Evolutionary conservation across 1,139 yeast genomes (phyloP).

Genomic region (Geotrichum candidum): DNA sequence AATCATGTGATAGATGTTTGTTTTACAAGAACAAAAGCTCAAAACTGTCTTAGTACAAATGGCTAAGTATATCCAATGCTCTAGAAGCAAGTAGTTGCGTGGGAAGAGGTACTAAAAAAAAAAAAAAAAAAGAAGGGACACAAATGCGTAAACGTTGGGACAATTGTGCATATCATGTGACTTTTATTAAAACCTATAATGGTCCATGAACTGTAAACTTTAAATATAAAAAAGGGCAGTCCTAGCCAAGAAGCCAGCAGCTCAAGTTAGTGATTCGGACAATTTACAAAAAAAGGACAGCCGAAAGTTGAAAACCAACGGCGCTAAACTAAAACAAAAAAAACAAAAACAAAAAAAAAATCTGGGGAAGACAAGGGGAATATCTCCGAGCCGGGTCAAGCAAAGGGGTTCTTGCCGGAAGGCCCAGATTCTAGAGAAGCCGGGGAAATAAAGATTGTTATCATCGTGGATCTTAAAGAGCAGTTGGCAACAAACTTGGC

Average conservation of each 20-base stretch:
- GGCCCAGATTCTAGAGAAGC: not conserved
- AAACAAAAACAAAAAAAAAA: not conserved
- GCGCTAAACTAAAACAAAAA: not conserved
- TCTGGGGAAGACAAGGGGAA: not conserved
- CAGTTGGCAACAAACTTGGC: not conserved
- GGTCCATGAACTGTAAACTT: not conserved
- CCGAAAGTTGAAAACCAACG: not conserved
- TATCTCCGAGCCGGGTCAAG: not conserved
- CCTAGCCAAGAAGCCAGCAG: not conserved
- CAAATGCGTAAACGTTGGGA: not conserved
- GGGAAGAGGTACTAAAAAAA: not conserved
- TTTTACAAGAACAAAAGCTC: not conserved
- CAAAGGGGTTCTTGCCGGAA: too few relatives aligned
- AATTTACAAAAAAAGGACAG: too few relatives aligned
- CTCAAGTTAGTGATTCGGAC: too few relatives aligned
- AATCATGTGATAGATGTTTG: not conserved
- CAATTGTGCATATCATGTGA: not conserved
- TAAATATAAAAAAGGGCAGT: not conserved
- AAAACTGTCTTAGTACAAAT: not conserved
- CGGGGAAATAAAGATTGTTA: not conserved
- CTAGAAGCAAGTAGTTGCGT: not conserved
- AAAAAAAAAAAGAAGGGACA: too few relatives aligned
- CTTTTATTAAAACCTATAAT: not conserved
- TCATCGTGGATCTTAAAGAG: too few relatives aligned
- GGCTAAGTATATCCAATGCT: not conserved